Conservation (phyloP, 1,284 basidiomycete genomes). For the Dichomitus squalens region DNA sequence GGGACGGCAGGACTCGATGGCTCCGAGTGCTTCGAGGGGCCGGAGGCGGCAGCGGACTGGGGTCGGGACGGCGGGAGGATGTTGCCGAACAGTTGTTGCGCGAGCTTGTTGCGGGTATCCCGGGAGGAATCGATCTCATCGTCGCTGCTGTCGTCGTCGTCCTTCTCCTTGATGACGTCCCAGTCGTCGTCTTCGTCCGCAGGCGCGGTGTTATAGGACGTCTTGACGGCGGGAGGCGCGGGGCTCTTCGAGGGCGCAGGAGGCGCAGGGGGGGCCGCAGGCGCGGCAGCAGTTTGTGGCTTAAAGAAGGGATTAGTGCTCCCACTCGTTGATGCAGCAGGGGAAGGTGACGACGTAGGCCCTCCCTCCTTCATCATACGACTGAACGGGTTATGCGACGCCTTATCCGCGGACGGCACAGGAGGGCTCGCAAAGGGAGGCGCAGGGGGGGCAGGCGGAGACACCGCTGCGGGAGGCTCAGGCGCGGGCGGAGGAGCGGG, state of each 20-base stretch:
- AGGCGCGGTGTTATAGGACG: conserved; percentile 64
- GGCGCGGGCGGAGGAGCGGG: conserved; percentile 32
- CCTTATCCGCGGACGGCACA: conserved; percentile 39
- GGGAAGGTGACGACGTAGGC: conserved; percentile 34
- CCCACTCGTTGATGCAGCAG: conserved; percentile 36
- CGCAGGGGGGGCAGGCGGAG: conserved; percentile 31
- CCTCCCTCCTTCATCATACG: conserved; percentile 57
- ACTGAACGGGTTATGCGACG: conserved; percentile 69
- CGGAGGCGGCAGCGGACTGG: conserved; percentile 41
- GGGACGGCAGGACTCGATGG: conserved; percentile 39
- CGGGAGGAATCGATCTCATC: conserved; percentile 76
- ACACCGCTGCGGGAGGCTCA: conserved; percentile 22
- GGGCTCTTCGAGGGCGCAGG: conserved; percentile 45
- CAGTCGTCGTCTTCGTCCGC: conserved; percentile 75
- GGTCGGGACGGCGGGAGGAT: conserved; percentile 58
- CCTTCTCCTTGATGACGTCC: conserved; percentile 81
- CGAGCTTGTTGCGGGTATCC: conserved; percentile 70
- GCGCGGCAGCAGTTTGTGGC: conserved; percentile 36
- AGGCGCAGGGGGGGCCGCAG: conserved; percentile 21
- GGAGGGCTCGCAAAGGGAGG: conserved; percentile 37
- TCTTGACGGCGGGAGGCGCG: conserved; percentile 43
- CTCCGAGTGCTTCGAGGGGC: conserved; percentile 33
- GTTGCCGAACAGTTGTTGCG: conserved; percentile 76
- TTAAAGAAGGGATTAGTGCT: conserved; percentile 68
- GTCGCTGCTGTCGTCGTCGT: conserved; percentile 74